phyloP scores from a whole-genome alignment of 2,329 filamentous ascomycete species.

The Tolypocladium sp. region DNA sequence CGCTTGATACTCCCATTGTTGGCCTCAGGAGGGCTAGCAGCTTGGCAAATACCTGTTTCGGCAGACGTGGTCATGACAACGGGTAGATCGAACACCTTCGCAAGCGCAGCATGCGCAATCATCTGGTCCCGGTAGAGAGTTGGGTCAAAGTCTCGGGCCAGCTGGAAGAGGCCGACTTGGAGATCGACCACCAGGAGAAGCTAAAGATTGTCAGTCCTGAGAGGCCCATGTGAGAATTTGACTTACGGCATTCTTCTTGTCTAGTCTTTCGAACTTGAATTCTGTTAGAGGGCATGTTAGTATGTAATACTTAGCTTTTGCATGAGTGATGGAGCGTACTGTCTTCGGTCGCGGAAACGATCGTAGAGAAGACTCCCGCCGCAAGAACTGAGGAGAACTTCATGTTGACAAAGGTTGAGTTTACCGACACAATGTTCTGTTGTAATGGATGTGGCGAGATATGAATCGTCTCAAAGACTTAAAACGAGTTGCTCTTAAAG shows the following conservation, averaged over 20 bases:
- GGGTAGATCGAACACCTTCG: not conserved
- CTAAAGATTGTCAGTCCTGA: slow-evolving; percentile 6
- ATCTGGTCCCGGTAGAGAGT: slow-evolving; percentile 58
- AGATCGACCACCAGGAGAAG: slow-evolving; percentile 27
- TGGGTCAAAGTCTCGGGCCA: slow-evolving; percentile 56
- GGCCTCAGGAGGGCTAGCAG: not conserved
- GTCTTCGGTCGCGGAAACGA: not conserved
- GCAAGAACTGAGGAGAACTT: not conserved
- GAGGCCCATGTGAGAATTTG: no score
- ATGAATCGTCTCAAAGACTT: not conserved
- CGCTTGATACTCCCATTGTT: not conserved
- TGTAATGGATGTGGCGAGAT: not conserved
- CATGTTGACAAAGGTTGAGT: not conserved
- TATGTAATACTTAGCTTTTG: not conserved
- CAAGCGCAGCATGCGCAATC: slow-evolving; percentile 53
- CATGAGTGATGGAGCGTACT: not conserved
- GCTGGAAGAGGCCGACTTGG: slow-evolving; percentile 25
- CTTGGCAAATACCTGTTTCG: not conserved
- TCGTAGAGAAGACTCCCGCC: not conserved
- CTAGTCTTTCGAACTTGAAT: not conserved
- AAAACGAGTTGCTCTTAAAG: not conserved
- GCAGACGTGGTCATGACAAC: not conserved
- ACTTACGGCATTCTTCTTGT: not conserved
- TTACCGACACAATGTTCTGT: not conserved
- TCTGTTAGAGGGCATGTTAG: not conserved